These are phyloP conservation scores for Aspergillus affinis DNA, from an alignment of 495 filamentous ascomycete genomes.

Conservation along the genomic window DNA sequence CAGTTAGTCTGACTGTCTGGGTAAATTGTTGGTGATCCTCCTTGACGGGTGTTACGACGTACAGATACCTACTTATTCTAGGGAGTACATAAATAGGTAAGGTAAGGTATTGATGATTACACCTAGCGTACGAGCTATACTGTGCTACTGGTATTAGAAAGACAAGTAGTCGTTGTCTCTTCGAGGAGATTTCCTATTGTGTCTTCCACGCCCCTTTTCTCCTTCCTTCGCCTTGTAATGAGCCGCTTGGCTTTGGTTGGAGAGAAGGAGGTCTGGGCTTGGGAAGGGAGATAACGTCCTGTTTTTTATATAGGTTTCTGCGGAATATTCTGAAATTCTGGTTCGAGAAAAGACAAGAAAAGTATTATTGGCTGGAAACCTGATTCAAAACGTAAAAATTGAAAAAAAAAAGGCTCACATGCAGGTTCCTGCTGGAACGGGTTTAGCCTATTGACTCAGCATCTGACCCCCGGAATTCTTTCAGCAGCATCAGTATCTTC, in stretches of 20 bases:
- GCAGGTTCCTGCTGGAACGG: neutral
- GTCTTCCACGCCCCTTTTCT: neutral
- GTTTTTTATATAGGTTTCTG: too few species aligned
- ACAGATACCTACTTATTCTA: neutral
- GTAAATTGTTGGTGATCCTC: slow-evolving; percentile 2
- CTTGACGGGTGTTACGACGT: neutral
- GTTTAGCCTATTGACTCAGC: neutral
- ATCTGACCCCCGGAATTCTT: neutral
- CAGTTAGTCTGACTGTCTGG: slow-evolving; percentile 8
- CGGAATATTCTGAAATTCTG: too few species aligned
- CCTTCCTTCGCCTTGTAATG: neutral
- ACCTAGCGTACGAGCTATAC: neutral
- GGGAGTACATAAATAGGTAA: neutral
- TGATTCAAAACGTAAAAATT: neutral
- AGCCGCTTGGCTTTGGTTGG: neutral
- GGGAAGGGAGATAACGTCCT: neutral
- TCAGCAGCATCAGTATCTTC: neutral
- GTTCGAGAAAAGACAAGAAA: too few species aligned
- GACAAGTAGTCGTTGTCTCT: neutral
- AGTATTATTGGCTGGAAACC: neutral
- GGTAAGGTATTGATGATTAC: neutral
- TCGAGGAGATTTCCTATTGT: neutral
- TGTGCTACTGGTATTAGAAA: neutral
- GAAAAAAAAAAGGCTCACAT: neutral
- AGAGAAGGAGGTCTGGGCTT: neutral